A percentile compares a stretch with the other conserved stretches of the same genome.
phyloP scores from a whole-genome alignment of 305 asterid species.

The Withania somnifera region DNA sequence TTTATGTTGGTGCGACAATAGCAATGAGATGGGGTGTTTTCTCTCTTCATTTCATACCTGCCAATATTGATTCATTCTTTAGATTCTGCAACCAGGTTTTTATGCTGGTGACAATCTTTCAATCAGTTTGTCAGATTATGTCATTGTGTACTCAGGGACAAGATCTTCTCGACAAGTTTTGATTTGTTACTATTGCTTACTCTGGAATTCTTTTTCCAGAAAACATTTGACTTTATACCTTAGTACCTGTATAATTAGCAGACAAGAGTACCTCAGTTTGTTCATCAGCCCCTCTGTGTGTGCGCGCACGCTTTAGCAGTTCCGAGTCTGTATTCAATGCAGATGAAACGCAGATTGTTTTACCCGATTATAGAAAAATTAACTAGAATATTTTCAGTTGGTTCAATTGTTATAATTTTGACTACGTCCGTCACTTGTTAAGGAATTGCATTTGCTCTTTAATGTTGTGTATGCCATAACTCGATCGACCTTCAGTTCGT shows the following conservation, averaged over 20 bases:
- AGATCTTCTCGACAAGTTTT: not conserved
- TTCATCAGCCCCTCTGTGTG: too few relatives aligned
- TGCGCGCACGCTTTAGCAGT: not conserved
- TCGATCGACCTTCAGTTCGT: not conserved
- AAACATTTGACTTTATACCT: not conserved
- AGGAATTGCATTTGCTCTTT: not conserved
- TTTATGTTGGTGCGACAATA: conserved; percentile 37
- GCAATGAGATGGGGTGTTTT: not conserved
- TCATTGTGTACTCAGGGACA: not conserved
- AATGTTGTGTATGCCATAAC: not conserved
- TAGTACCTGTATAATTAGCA: not conserved
- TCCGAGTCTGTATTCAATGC: not conserved
- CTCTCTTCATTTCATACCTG: not conserved
- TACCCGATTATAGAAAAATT: not conserved
- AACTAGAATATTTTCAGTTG: not conserved
- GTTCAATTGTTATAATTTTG: not conserved
- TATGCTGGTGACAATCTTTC: not conserved
- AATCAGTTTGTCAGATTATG: not conserved
- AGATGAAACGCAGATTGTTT: not conserved
- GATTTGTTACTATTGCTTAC: not conserved
- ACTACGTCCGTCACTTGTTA: not conserved
- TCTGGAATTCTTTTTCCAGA: not conserved
- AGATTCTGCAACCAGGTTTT: not conserved
- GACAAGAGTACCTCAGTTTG: not conserved
- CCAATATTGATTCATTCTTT: conserved; percentile 4